Conservation (phyloP, 1,284 basidiomycete genomes). For the Ganoderma sinense region DNA sequence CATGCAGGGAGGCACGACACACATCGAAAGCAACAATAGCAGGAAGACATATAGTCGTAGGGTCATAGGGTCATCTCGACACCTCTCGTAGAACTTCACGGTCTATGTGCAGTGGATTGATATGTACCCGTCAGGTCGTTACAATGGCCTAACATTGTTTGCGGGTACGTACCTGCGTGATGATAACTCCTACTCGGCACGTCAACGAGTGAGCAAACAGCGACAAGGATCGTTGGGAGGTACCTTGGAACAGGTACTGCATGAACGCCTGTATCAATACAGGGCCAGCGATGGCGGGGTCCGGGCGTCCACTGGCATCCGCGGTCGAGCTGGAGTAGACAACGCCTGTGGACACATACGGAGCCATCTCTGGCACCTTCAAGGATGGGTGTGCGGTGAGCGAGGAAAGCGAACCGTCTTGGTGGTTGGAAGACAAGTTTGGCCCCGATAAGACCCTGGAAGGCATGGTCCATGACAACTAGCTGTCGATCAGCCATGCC, state of each 20-base stretch:
- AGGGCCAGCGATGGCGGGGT: slow-evolving; percentile 26
- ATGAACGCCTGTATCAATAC: slow-evolving; percentile 33
- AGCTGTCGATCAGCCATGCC: not conserved
- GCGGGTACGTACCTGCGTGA: slow-evolving; percentile 38
- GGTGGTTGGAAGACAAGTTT: not conserved
- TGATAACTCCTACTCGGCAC: slow-evolving; percentile 47
- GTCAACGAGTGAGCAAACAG: not conserved
- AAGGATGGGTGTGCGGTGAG: not conserved
- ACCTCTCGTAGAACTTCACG: slow-evolving; percentile 53
- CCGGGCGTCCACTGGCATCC: slow-evolving; percentile 15
- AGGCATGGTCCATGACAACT: not conserved
- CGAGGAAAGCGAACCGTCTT: not conserved
- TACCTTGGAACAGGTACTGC: slow-evolving; percentile 37
- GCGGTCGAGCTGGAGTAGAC: not conserved
- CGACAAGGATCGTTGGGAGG: not conserved
- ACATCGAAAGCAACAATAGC: slow-evolving; percentile 53
- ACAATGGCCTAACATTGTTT: not conserved
- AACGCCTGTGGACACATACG: not conserved
- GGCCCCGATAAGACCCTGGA: not conserved
- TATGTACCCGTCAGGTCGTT: not conserved
- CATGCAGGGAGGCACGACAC: slow-evolving; percentile 29
- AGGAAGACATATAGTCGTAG: slow-evolving; percentile 50
- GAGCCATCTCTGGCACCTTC: not conserved
- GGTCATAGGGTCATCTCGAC: slow-evolving; percentile 48
- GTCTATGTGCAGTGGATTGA: slow-evolving; percentile 43